A percentile compares a stretch with the other conserved stretches of the same genome.
Conservation (phyloP, 164 flowering plant genomes). For the Malania oleifera region DNA sequence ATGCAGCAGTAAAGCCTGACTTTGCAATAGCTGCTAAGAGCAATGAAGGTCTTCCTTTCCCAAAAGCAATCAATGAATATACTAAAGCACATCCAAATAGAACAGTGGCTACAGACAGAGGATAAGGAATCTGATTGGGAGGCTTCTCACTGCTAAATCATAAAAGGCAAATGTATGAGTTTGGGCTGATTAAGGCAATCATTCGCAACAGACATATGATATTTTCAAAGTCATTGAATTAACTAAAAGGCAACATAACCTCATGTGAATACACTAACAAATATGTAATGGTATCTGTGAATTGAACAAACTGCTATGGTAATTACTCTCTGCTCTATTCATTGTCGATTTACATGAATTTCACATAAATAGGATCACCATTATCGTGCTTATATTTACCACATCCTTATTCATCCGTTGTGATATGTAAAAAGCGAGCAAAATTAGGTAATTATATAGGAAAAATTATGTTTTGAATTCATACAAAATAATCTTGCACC, state of each 20-base stretch:
- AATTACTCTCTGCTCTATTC: no score
- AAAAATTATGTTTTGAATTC: no score
- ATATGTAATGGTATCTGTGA: no score
- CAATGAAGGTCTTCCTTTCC: conserved; percentile 69
- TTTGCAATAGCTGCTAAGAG: conserved; percentile 76
- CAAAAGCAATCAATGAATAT: conserved; percentile 56
- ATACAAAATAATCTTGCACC: no score
- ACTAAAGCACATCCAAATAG: conserved; percentile 63
- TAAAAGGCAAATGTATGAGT: conserved; percentile 17
- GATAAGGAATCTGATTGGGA: conserved; percentile 48
- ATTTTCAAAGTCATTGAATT: neutral
- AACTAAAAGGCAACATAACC: neutral
- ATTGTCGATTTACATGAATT: no score
- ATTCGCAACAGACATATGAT: neutral
- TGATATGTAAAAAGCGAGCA: no score
- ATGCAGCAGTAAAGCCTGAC: conserved; percentile 97
- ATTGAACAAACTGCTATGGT: no score
- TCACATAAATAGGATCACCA: no score
- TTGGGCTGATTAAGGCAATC: neutral
- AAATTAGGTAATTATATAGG: no score
- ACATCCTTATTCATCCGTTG: no score
- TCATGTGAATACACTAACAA: no score
- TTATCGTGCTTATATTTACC: no score
- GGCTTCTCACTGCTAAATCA: conserved; percentile 51
- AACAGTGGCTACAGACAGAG: conserved; percentile 56